A percentile compares a stretch with the other conserved stretches of the same genome.
These are phyloP conservation scores for Yamadazyma sp. DNA, from an alignment of 805 yeast genomes.

Conservation along the genomic window DNA sequence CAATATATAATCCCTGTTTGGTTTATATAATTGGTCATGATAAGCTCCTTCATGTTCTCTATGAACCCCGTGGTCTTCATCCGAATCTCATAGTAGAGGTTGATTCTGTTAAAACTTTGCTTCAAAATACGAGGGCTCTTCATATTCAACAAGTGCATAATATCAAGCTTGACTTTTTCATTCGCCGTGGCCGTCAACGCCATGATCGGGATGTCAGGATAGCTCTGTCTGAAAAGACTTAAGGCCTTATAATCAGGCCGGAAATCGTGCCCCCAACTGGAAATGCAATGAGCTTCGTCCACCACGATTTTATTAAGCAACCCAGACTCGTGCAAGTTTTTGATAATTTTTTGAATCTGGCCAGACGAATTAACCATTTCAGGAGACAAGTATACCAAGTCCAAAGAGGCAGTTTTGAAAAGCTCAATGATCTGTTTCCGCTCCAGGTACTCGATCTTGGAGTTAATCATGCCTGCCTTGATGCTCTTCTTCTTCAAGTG, in stretches of 20 bases:
- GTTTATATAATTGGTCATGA: conserved; percentile 49
- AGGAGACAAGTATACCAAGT: conserved; percentile 85
- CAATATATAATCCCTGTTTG: conserved; percentile 91
- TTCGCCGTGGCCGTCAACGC: conserved; percentile 98
- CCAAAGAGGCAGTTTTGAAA: conserved; percentile 65
- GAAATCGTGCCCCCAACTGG: conserved; percentile 99
- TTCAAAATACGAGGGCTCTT: conserved; percentile 62
- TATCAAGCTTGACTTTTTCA: conserved; percentile 83
- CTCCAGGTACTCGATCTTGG: conserved; percentile 66
- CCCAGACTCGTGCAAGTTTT: conserved; percentile 51
- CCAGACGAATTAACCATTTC: conserved; percentile 85
- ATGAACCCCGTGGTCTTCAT: conserved; percentile 58
- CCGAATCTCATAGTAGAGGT: conserved; percentile 74
- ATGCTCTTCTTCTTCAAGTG: conserved; percentile 69
- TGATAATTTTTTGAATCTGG: conserved; percentile 64
- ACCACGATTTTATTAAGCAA: conserved; percentile 83
- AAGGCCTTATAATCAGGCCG: conserved; percentile 91
- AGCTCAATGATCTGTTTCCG: conserved; percentile 59
- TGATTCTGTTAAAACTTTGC: conserved; percentile 91
- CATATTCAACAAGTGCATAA: conserved; percentile 72
- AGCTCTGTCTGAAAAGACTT: conserved; percentile 66
- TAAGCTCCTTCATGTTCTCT: conserved; percentile 59
- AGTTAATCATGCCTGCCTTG: conserved; percentile 84
- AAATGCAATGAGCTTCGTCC: conserved; percentile 98
- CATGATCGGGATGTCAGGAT: conserved; percentile 84